Evolutionary conservation across 2,329 filamentous ascomycete genomes (phyloP), one percentile per base, ranked within the genome.

Genomic region (Fusarium compactum): DNA sequence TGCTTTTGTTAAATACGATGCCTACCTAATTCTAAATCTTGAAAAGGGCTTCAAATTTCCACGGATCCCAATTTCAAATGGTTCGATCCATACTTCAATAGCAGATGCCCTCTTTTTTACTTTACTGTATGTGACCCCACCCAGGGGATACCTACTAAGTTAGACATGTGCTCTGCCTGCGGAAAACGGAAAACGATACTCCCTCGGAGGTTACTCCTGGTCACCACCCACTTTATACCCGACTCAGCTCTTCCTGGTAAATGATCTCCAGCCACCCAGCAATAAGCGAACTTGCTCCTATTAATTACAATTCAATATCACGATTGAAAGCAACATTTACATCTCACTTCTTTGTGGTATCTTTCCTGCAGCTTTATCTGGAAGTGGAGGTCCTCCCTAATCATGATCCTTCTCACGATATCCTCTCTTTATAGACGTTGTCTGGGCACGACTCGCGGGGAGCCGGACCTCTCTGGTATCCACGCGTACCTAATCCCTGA

Each of bases 1-100:
- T 64, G 59, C n/a, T 38, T 57, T 50, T 25, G 15, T 52, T 52
- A 8, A 41, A 16, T 18, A 8, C 10, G 34, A 38, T n/a, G 24
- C 14, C 24, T 24, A 16, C 30, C 8, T n/a, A 27, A 25, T 47
- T 25, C 6, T 16, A 27, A 47, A 18, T 25, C 22, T 29, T 55
- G 15, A 40, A 50, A 38, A 29, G 20, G 25, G 25, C 24, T 40
- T 29, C 30, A 18, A 14, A 27, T 10, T 27, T 27, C 25, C 25
- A 27, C 25, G 25, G 25, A 1, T 34, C n/a, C 9, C 25, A 22
- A n/a, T 29, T 38, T 14, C 18, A 22, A 55, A 51, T 62, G 56
- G 59, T 51, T 54, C 59, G 46, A 65, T 65, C 67, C 58, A 67
- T 63, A 61, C 64, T 57, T 58, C 47, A 64, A 62, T 40, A 22